Percentiles rank a stretch among this genome's conserved stretches.
Conservation (phyloP, 192 early-diverging fungal genomes). For the Backusella macrospora region DNA sequence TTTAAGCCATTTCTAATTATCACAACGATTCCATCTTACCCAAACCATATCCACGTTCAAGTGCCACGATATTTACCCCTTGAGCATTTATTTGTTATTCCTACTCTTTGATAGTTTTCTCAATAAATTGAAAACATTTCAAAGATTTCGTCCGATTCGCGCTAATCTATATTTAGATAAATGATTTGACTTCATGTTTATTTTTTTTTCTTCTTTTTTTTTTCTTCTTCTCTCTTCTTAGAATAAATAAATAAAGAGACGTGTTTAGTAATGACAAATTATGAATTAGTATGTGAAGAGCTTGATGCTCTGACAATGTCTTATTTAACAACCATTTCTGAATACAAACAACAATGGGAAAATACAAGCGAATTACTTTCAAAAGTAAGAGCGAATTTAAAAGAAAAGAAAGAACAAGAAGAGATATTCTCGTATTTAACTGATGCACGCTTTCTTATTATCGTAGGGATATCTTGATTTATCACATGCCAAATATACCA, state of each 20-base stretch:
- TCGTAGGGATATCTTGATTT: constrained; percentile 43
- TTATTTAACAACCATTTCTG: constrained; percentile 26
- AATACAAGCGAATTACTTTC: constrained; percentile 22
- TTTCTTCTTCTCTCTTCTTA: neutral
- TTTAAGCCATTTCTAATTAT: too few relatives aligned
- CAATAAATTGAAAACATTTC: too few relatives aligned
- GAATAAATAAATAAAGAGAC: neutral
- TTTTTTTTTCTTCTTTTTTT: neutral
- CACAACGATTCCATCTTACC: too few relatives aligned
- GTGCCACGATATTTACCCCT: too few relatives aligned
- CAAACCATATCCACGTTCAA: too few relatives aligned
- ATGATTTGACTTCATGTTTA: neutral
- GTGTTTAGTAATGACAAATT: neutral
- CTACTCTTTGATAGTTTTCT: too few relatives aligned
- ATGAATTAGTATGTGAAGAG: constrained; percentile 23
- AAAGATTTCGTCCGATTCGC: too few relatives aligned
- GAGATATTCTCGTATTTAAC: neutral
- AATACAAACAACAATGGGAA: constrained; percentile 34
- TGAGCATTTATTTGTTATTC: too few relatives aligned
- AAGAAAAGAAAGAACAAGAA: neutral
- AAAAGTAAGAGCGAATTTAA: constrained; percentile 20
- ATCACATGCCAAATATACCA: constrained; percentile 51
- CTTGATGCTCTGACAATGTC: constrained; percentile 25
- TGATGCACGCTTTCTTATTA: neutral
- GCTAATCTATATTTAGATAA: too few relatives aligned